Evolutionary conservation across 2,329 filamentous ascomycete species (phyloP).

Genomic region (Talaromyces islandicus): DNA sequence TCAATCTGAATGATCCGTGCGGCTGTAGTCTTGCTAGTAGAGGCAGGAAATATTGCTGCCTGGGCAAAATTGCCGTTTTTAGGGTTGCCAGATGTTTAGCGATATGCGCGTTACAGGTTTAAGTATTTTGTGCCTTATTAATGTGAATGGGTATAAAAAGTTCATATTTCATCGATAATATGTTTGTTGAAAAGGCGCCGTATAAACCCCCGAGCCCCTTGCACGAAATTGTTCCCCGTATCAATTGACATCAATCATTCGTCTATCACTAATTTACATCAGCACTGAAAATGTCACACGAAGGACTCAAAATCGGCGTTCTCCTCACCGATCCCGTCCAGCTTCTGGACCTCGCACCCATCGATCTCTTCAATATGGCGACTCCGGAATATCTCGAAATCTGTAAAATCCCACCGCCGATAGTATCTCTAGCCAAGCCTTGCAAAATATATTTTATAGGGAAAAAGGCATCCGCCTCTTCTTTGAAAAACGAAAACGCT

Average conservation of each 20-base stretch:
- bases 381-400: conserved; percentile 18
- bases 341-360: conserved; percentile 24
- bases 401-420: conserved; percentile 25
- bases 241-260: background rate
- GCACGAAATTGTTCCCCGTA: background rate
- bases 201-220: background rate
- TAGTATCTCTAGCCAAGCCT: conserved; percentile 22
- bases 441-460: conserved; percentile 27
- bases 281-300: background rate
- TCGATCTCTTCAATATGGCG: conserved; percentile 36
- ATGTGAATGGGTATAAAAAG: background rate
- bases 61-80: background rate
- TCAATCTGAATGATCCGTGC: background rate
- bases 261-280: background rate
- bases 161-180: background rate
- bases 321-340: background rate
- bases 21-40: background rate
- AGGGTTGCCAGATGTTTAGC: background rate
- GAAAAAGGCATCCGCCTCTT: conserved; percentile 9
- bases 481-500: background rate
- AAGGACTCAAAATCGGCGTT: background rate
- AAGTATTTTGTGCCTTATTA: background rate
- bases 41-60: background rate
- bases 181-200: too few species aligned
- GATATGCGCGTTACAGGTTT: background rate